These are phyloP conservation scores for Trichocladium uniseriatum DNA, from an alignment of 495 filamentous ascomycete species.

Conservation along the genomic window DNA sequence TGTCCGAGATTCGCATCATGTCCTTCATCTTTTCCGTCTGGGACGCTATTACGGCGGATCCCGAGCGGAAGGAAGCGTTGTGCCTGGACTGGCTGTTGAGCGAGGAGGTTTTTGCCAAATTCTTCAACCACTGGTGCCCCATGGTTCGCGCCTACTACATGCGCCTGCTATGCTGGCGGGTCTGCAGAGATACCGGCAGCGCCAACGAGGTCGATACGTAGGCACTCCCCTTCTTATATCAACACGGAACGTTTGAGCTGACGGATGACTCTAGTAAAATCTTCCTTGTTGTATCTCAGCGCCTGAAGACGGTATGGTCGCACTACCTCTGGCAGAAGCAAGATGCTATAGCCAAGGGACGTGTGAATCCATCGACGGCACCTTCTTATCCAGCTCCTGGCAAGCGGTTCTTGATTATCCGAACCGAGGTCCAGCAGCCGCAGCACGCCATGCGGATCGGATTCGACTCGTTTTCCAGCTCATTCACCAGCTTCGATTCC, in stretches of 20 bases:
- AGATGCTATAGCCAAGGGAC: slow-evolving; percentile 45
- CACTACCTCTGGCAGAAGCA: slow-evolving; percentile 69
- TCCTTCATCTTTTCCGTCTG: slow-evolving; percentile 79
- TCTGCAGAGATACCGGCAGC: slow-evolving; percentile 68
- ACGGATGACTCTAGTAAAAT: slow-evolving; percentile 43
- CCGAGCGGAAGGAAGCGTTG: slow-evolving; percentile 57
- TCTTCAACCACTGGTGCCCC: slow-evolving; percentile 96
- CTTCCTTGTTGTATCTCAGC: slow-evolving; percentile 56
- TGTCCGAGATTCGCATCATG: slow-evolving; percentile 84
- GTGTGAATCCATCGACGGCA: slow-evolving; percentile 60
- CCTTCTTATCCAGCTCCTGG: slow-evolving; percentile 86
- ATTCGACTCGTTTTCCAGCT: slow-evolving; percentile 32
- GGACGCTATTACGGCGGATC: slow-evolving; percentile 60
- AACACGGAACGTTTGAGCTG: background rate
- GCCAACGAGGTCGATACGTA: slow-evolving; percentile 60
- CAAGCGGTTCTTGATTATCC: slow-evolving; percentile 82
- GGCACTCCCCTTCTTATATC: slow-evolving; percentile 21
- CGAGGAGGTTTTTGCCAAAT: slow-evolving; percentile 65
- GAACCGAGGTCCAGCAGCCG: slow-evolving; percentile 61
- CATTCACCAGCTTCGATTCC: slow-evolving; percentile 4
- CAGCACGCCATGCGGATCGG: slow-evolving; percentile 38
- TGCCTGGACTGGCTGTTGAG: slow-evolving; percentile 76
- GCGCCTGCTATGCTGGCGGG: slow-evolving; percentile 85
- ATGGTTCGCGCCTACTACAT: slow-evolving; percentile 97
- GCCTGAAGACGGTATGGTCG: slow-evolving; percentile 66